Conservation (phyloP, 805 yeast species). For the Pichia deserticola region DNA sequence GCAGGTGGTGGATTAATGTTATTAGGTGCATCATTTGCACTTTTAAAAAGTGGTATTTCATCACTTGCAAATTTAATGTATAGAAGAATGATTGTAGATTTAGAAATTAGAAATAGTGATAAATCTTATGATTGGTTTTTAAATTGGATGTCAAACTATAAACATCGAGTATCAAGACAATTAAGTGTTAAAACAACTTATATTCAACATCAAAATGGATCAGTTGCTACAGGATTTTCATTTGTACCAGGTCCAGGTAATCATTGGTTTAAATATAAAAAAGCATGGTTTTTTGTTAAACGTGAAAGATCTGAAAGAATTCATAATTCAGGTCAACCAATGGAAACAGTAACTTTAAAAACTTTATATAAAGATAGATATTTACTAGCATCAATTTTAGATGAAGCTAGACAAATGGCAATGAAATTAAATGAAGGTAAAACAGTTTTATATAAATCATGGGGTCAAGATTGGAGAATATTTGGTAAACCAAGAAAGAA, state of each 20-base stretch:
- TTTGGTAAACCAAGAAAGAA: conserved; percentile 93
- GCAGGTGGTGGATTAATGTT: conserved; percentile 98
- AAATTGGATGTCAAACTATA: conserved; percentile 90
- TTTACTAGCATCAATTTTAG: conserved; percentile 56
- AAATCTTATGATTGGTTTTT: conserved; percentile 92
- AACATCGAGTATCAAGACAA: conserved; percentile 70
- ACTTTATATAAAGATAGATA: conserved; percentile 77
- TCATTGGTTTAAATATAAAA: conserved; percentile 77
- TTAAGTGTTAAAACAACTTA: conserved; percentile 83
- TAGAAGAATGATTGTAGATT: conserved; percentile 79
- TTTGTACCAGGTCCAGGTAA: conserved; percentile 97
- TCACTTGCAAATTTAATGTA: conserved; percentile 62
- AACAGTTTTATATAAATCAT: conserved; percentile 86
- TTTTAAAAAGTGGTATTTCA: conserved; percentile 62
- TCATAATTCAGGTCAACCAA: conserved; percentile 88
- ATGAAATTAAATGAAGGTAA: conserved; percentile 81
- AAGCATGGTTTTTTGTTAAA: conserved; percentile 81
- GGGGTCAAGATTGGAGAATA: conserved; percentile 99
- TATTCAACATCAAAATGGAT: conserved; percentile 87
- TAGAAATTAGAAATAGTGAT: conserved; percentile 90
- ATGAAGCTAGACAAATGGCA: conserved; percentile 82
- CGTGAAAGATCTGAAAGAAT: conserved; percentile 87
- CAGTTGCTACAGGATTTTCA: conserved; percentile 78
- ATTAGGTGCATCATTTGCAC: conserved; percentile 81
- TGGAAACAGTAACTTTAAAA: conserved; percentile 91